Conservation (phyloP, 305 asterid genomes). For the Caryopteris hybrid region DNA sequence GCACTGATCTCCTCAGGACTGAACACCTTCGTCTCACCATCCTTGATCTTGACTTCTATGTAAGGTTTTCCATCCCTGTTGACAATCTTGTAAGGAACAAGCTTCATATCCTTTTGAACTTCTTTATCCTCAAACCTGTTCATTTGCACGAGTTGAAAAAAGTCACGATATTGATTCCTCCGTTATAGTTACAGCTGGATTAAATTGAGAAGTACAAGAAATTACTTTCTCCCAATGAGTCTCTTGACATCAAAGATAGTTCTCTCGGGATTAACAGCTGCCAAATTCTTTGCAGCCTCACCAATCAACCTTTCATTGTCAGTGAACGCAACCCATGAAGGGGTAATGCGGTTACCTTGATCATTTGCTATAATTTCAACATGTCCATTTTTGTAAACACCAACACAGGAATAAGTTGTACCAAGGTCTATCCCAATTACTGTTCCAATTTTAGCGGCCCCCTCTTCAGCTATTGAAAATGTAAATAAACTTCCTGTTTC, state of each 20-base stretch:
- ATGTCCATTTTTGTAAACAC: conserved; percentile 65
- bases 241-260: conserved; percentile 79
- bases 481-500: conserved; percentile 54
- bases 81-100: conserved; percentile 72
- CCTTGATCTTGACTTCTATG: conserved; percentile 57
- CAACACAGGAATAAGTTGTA: conserved; percentile 85
- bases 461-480: conserved; percentile 53
- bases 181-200: not conserved
- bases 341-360: conserved; percentile 84
- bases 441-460: conserved; percentile 59
- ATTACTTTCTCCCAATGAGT: conserved; percentile 77
- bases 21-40: conserved; percentile 77
- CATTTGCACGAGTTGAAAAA: not conserved
- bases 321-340: conserved; percentile 81
- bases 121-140: conserved; percentile 75
- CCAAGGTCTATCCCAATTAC: conserved; percentile 87
- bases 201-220: not conserved
- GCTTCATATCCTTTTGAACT: conserved; percentile 78
- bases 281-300: conserved; percentile 79
- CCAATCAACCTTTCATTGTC: conserved; percentile 71
- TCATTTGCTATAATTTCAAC: conserved; percentile 81
- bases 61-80: conserved; percentile 80
- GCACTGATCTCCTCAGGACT: conserved; percentile 90
- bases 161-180: not conserved
- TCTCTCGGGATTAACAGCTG: conserved; percentile 65